phyloP scores from a whole-genome alignment of 495 filamentous ascomycete species.

The Podospora anserina region DNA sequence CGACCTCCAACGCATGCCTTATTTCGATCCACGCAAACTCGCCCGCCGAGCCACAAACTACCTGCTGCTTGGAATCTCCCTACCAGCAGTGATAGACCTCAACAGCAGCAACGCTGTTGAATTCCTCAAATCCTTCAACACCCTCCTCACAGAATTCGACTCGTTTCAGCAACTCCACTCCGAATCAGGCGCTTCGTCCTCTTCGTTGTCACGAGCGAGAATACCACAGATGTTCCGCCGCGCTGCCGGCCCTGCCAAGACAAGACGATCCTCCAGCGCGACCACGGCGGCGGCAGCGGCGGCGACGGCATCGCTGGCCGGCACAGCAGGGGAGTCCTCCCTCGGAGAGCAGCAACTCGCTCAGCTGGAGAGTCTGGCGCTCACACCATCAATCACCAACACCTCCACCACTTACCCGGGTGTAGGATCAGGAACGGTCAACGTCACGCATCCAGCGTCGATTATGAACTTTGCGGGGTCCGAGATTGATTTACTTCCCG shows the following conservation, averaged over 20 bases:
- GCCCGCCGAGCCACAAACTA: slow-evolving; percentile 86
- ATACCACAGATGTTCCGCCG: slow-evolving; percentile 89
- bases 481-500: slow-evolving; percentile 52
- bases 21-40: slow-evolving; percentile 77
- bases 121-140: slow-evolving; percentile 82
- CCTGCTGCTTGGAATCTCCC: slow-evolving; percentile 84
- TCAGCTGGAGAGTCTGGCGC: background rate
- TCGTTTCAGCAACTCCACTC: slow-evolving; percentile 82
- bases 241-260: slow-evolving; percentile 54
- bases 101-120: slow-evolving; percentile 72
- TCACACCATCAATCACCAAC: background rate
- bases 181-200: slow-evolving; percentile 65
- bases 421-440: slow-evolving; percentile 12
- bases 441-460: slow-evolving; percentile 13
- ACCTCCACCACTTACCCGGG: slow-evolving; percentile 3
- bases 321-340: background rate
- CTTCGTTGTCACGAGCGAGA: slow-evolving; percentile 69
- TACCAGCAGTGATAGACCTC: slow-evolving; percentile 84
- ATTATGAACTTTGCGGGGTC: slow-evolving; percentile 46
- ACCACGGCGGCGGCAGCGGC: background rate
- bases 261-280: slow-evolving; percentile 59
- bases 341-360: background rate
- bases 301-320: background rate
- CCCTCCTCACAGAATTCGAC: slow-evolving; percentile 87
- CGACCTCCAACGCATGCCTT: slow-evolving; percentile 77